Base-by-base conservation (phyloP, 768 basidiomycete species). In the Dictyophora rubrovolvata region DNA sequence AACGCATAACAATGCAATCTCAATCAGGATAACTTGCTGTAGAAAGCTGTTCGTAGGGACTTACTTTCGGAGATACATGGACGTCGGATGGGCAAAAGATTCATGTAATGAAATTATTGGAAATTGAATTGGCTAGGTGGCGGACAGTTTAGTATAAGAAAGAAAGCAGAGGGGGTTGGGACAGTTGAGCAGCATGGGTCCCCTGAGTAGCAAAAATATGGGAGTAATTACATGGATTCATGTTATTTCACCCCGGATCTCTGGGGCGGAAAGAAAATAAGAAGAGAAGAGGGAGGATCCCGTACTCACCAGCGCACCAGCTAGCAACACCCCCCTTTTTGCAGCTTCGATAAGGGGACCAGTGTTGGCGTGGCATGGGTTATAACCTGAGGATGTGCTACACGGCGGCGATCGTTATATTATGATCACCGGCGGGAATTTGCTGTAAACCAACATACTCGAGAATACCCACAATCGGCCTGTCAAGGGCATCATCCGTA, bases 351-450 rank as follows among this genome's bases (percentile, higher is more conserved):
- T 54, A 14, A 68, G 57, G 14, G 49, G 36, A 7, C 57, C 49
- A 16, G 64, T 56, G 53, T 68, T 67, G 5, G 63, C 67, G 60
- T 68, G 67, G 58, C 67, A 68, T 23, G 67, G 67, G 48, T 66
- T 66, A 59, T 62, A 68, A 8, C 63, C 67, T 22, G 63, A 64
- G 53, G 64, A 58, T 21, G 67, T 68, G 58, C 57, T 59, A 35
- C n/a, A n/a, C n/a, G 51, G 14, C 6, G 17, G 5, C n/a, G 14
- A 17, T 18, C n/a, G 21, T 48, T n/a, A 49, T 50, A 14, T 28
- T 17, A 28, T 16, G 12, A 6, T 37, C 5, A 36, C 7, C 12
- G 4, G 9, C 11, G 8, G 22, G 48, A 10, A 36, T 1, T 23
- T 18, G 57, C 28, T 12, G n/a, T 5, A 14, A 17, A 48, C 8